phyloP scores from a whole-genome alignment of 139 green algal species.

The Haematococcus sp. region DNA sequence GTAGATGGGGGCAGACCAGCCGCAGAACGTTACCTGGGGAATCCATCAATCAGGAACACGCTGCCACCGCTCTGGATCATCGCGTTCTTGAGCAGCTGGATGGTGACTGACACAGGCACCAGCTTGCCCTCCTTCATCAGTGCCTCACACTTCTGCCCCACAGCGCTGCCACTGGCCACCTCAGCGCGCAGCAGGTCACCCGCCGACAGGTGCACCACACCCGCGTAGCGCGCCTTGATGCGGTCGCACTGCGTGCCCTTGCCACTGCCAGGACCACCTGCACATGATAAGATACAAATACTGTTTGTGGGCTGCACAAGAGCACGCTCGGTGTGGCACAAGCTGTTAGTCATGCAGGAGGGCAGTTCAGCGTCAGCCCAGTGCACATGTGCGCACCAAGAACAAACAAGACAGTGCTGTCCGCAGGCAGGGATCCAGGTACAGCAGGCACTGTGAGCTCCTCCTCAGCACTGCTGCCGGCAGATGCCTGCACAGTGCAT shows the following conservation, averaged over 20 bases:
- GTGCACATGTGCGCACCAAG: conserved; percentile 19
- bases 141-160: conserved; percentile 62
- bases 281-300: neutral
- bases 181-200: conserved; percentile 78
- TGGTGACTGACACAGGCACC: conserved; percentile 69
- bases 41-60: conserved; percentile 91
- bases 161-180: conserved; percentile 57
- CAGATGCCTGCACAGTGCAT: too few species aligned
- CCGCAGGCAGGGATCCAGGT: conserved; percentile 20
- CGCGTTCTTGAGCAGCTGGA: conserved; percentile 69
- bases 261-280: conserved; percentile 45
- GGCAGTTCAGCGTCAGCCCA: too few species aligned
- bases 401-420: conserved; percentile 44
- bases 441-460: conserved; percentile 32
- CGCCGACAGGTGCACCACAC: conserved; percentile 52
- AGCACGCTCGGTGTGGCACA: too few species aligned
- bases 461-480: too few species aligned
- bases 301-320: too few species aligned
- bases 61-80: conserved; percentile 59
- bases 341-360: too few species aligned
- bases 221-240: conserved; percentile 33
- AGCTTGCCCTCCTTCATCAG: conserved; percentile 85
- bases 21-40: conserved; percentile 51
- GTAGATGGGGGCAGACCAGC: too few species aligned
- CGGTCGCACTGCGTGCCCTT: conserved; percentile 54